phyloP scores from a whole-genome alignment of 202 grass and related monocot species.

The Thinopyrum obtusiflorum region DNA sequence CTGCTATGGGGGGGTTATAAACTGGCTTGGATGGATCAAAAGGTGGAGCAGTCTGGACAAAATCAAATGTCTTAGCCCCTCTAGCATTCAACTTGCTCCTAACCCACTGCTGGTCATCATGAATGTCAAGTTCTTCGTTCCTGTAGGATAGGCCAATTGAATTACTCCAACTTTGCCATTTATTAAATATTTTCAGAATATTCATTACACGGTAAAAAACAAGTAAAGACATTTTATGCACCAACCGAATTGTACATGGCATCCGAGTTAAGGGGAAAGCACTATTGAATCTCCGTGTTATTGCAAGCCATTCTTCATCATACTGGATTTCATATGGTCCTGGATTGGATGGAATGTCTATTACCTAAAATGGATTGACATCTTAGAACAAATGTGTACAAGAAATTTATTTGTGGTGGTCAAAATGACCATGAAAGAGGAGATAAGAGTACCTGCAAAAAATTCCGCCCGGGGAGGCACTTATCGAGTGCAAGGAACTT shows the following conservation, averaged over 20 bases:
- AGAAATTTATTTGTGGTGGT: constrained; percentile 24
- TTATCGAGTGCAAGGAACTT: constrained; percentile 95
- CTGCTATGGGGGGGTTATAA: constrained; percentile 23
- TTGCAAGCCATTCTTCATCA: constrained; percentile 94
- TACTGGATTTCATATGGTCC: constrained; percentile 87
- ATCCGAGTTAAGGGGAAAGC: constrained; percentile 57
- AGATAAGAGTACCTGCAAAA: constrained; percentile 65
- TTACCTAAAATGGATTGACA: constrained; percentile 51
- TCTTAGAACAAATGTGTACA: constrained; percentile 34
- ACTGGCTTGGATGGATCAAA: constrained; percentile 50
- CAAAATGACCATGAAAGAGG: background rate
- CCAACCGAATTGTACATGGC: constrained; percentile 34
- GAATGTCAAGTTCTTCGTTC: constrained; percentile 52
- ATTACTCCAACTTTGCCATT: constrained; percentile 23
- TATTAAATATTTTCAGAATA: constrained; percentile 25
- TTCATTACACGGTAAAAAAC: background rate
- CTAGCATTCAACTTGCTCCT: constrained; percentile 69
- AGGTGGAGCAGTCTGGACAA: constrained; percentile 53
- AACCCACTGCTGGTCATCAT: constrained; percentile 63
- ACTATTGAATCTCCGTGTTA: constrained; percentile 75
- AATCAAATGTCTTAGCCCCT: constrained; percentile 81
- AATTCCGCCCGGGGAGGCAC: constrained; percentile 61
- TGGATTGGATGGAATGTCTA: constrained; percentile 75
- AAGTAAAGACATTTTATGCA: constrained; percentile 24
- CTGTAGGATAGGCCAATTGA: constrained; percentile 36